Evolutionary conservation across 805 yeast species (phyloP).

Genomic region (Metschnikowia amazonensis): DNA sequence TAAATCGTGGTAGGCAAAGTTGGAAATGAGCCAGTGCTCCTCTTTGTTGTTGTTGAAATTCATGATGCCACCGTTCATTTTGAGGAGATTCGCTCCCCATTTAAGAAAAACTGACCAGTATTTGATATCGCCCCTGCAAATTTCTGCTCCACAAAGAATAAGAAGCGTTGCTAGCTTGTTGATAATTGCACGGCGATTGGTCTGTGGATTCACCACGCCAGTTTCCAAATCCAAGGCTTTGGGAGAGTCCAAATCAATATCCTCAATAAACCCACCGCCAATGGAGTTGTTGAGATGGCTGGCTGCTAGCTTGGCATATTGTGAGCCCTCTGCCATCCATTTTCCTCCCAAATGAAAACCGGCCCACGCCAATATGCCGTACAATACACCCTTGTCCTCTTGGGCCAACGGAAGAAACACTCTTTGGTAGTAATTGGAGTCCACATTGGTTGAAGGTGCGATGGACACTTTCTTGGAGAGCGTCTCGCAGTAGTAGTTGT

Average conservation of each 20-base stretch:
- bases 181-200: constrained; percentile 33
- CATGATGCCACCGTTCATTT: constrained; percentile 60
- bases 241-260: not conserved
- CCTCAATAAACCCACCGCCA: not conserved
- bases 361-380: constrained; percentile 54
- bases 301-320: constrained; percentile 47
- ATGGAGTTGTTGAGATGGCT: constrained; percentile 29
- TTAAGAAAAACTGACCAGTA: constrained; percentile 68
- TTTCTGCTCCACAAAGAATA: constrained; percentile 74
- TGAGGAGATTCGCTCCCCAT: constrained; percentile 62
- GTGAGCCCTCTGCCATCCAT: constrained; percentile 47
- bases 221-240: not conserved
- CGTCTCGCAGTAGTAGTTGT: constrained; percentile 47
- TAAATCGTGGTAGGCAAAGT: constrained; percentile 78
- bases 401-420: constrained; percentile 56
- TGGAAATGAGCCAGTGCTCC: constrained; percentile 69
- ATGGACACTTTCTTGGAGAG: constrained; percentile 43
- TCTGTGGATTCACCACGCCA: not conserved
- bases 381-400: constrained; percentile 46
- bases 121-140: constrained; percentile 75
- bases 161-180: constrained; percentile 60
- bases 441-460: constrained; percentile 42
- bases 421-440: constrained; percentile 48
- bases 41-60: constrained; percentile 49
- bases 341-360: constrained; percentile 47